A percentile compares a stretch with the other conserved stretches of the same genome.
These are phyloP conservation scores for Hanseniaspora guilliermondii DNA, from an alignment of 805 yeast genomes.

Conservation along the genomic window DNA sequence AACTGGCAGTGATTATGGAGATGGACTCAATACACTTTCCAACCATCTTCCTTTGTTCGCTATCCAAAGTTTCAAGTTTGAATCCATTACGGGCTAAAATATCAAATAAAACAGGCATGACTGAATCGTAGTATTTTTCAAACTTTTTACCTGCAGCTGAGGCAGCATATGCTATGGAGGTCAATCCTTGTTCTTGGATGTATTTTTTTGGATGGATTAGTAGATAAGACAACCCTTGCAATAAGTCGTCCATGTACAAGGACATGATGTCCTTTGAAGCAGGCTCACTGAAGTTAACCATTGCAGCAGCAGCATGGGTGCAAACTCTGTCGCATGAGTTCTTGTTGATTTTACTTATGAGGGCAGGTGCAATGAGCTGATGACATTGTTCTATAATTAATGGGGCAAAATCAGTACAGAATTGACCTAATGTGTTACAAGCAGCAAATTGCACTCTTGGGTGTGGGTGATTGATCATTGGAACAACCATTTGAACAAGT, in stretches of 20 bases:
- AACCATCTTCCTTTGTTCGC: slow-evolving; percentile 61
- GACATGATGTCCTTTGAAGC: slow-evolving; percentile 78
- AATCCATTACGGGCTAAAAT: slow-evolving; percentile 70
- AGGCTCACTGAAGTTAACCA: slow-evolving; percentile 88
- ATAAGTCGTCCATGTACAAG: slow-evolving; percentile 78
- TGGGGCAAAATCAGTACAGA: slow-evolving; percentile 92
- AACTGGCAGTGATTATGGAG: slow-evolving; percentile 86
- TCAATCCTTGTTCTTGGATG: slow-evolving; percentile 93
- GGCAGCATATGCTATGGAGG: slow-evolving; percentile 93
- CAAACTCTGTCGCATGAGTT: slow-evolving; percentile 82
- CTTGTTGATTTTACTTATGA: slow-evolving; percentile 64
- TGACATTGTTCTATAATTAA: slow-evolving; percentile 72
- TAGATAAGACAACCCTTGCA: slow-evolving; percentile 59
- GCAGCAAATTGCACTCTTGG: slow-evolving; percentile 95
- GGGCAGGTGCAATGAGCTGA: slow-evolving; percentile 68
- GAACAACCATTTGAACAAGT: slow-evolving; percentile 72
- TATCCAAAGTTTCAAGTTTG: slow-evolving; percentile 61
- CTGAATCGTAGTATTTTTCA: slow-evolving; percentile 80
- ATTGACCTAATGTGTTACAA: slow-evolving; percentile 93
- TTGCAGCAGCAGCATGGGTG: slow-evolving; percentile 97
- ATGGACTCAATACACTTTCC: slow-evolving; percentile 96
- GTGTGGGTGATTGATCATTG: slow-evolving; percentile 73
- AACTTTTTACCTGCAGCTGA: slow-evolving; percentile 88
- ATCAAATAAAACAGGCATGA: slow-evolving; percentile 77
- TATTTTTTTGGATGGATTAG: slow-evolving; percentile 79